Evolutionary conservation across 1,284 basidiomycete genomes (phyloP).

Genomic region (Tylopilus orsonianus): DNA sequence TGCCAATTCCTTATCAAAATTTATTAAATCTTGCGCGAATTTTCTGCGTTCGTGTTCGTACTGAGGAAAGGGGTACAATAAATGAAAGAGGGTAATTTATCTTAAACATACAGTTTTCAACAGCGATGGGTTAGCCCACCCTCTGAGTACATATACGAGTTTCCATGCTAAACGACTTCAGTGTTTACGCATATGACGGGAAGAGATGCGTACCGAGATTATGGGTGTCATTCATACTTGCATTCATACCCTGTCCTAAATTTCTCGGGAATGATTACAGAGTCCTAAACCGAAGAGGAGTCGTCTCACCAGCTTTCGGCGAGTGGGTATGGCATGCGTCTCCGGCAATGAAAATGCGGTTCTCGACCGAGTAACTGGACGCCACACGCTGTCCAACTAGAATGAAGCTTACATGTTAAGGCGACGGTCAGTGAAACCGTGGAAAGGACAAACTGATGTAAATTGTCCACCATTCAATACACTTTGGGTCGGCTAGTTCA

Average conservation of each 20-base stretch:
- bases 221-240: neutral
- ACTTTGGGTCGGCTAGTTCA: neutral
- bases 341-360: neutral
- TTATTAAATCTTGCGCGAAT: too few relatives aligned
- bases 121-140: too few relatives aligned
- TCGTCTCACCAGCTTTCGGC: neutral
- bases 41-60: too few relatives aligned
- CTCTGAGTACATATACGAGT: too few relatives aligned
- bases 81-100: too few relatives aligned
- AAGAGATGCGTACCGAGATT: neutral
- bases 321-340: slow-evolving; percentile 1
- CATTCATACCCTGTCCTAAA: slow-evolving; percentile 1
- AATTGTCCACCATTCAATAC: neutral
- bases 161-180: neutral
- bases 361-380: neutral
- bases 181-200: neutral
- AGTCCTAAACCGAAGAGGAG: too few relatives aligned
- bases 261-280: too few relatives aligned
- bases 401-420: neutral
- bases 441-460: neutral
- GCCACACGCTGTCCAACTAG: neutral
- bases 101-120: too few relatives aligned
- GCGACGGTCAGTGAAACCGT: neutral
- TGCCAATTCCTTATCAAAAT: too few relatives aligned
- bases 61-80: too few relatives aligned